A percentile compares a stretch with the other conserved stretches of the same genome.
Conservation (phyloP, 768 basidiomycete species). For the Sporobolomyces phaffii region DNA sequence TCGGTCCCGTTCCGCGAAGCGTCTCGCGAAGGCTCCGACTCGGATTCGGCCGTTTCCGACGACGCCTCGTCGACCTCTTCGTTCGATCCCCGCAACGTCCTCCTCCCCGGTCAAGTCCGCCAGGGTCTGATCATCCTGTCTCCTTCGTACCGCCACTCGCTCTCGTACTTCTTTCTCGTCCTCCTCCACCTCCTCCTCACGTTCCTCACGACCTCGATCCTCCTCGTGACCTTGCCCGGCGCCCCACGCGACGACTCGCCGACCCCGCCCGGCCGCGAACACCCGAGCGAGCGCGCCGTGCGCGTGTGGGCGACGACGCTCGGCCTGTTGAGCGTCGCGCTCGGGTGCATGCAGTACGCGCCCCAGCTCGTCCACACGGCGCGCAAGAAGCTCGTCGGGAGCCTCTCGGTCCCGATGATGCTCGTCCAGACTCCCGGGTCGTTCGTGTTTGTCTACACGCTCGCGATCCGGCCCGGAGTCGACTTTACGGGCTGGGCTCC, state of each 20-base stretch:
- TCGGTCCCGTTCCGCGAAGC: background rate
- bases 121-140: conserved; percentile 31
- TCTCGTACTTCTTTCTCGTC: conserved; percentile 67
- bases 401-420: conserved; percentile 93
- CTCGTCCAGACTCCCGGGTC: conserved; percentile 55
- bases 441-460: conserved; percentile 44
- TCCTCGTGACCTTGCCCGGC: conserved; percentile 46
- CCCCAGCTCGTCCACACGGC: conserved; percentile 76
- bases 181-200: conserved; percentile 61
- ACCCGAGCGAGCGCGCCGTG: conserved; percentile 48
- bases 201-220: conserved; percentile 58
- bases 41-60: background rate
- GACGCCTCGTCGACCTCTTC: background rate
- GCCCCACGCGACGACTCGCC: conserved; percentile 1
- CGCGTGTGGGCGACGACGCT: conserved; percentile 75
- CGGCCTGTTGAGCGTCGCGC: conserved; percentile 69
- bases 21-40: background rate
- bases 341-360: conserved; percentile 77
- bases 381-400: conserved; percentile 68
- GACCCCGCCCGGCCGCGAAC: conserved; percentile 10
- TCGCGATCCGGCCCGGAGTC: conserved; percentile 46
- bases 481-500: conserved; percentile 48
- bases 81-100: conserved; percentile 28
- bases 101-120: conserved; percentile 34
- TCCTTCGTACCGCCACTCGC: conserved; percentile 69